Evolutionary conservation across 306 rosid genomes (phyloP).

Genomic region (Spatholobus suberectus): DNA sequence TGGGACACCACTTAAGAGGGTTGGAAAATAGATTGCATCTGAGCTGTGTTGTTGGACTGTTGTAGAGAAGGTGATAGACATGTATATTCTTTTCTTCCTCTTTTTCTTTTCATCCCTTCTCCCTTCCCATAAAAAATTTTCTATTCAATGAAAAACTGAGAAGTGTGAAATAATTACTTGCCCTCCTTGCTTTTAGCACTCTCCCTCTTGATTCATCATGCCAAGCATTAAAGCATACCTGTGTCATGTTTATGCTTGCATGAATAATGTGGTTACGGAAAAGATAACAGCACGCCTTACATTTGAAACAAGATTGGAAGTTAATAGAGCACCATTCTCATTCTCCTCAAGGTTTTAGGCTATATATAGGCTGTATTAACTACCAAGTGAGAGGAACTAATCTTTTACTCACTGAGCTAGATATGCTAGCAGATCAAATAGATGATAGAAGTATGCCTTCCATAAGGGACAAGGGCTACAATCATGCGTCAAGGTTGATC

Average conservation of each 20-base stretch:
- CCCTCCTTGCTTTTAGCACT: constrained; percentile 35
- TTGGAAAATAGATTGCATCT: constrained; percentile 95
- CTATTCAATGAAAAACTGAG: constrained; percentile 36
- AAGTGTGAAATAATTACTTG: constrained; percentile 36
- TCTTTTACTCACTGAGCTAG: too few species aligned
- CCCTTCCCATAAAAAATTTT: constrained; percentile 13
- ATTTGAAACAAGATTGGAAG: constrained; percentile 7
- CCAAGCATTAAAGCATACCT: constrained; percentile 36
- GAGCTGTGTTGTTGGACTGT: constrained; percentile 87
- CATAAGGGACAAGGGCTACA: too few species aligned
- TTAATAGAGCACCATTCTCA: not conserved
- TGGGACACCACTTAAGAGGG: constrained; percentile 97
- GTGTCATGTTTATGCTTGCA: not conserved
- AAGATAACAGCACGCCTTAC: constrained; percentile 1
- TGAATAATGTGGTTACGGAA: constrained; percentile 4
- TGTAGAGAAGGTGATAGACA: constrained; percentile 58
- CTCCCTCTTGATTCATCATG: constrained; percentile 30
- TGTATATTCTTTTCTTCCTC: constrained; percentile 67
- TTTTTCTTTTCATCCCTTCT: constrained; percentile 28
- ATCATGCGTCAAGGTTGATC: too few species aligned
- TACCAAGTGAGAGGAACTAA: too few species aligned
- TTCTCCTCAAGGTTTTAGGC: not conserved
- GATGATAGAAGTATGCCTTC: too few species aligned
- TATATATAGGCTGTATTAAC: too few species aligned
- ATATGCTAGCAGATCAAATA: too few species aligned